Evolutionary conservation across 2,329 filamentous ascomycete species (phyloP).

Genomic region (Phaeosphaeriaceae sp.): DNA sequence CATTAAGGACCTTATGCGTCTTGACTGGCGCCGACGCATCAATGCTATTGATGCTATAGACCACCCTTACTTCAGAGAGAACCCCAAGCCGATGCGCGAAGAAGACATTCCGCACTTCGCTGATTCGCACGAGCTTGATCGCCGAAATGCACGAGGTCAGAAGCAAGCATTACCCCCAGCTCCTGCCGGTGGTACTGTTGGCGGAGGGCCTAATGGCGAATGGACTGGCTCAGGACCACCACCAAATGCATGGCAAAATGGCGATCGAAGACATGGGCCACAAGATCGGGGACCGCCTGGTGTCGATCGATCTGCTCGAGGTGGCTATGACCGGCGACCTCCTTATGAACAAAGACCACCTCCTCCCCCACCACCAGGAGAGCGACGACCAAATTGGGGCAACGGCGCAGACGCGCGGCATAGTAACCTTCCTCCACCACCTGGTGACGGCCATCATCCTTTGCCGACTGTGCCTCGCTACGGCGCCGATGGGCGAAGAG

Average conservation of each 20-base stretch:
- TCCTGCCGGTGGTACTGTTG: constrained; percentile 88
- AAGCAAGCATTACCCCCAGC: constrained; percentile 85
- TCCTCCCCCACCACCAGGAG: constrained; percentile 42
- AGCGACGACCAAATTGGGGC: constrained; percentile 42
- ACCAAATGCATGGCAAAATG: constrained; percentile 43
- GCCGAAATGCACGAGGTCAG: constrained; percentile 86
- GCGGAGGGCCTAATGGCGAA: constrained; percentile 68
- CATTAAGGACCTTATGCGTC: constrained; percentile 78
- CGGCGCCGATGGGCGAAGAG: constrained; percentile 30
- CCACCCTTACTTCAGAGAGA: constrained; percentile 86
- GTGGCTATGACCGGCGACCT: constrained; percentile 34
- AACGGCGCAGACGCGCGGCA: constrained; percentile 32
- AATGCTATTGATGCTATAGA: constrained; percentile 94
- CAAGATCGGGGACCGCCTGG: constrained; percentile 52
- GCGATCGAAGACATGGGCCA: constrained; percentile 40
- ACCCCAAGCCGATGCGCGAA: constrained; percentile 79
- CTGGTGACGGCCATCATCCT: constrained; percentile 44
- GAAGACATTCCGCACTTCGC: constrained; percentile 90
- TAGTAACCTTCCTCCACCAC: constrained; percentile 42
- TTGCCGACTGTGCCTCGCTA: constrained; percentile 45
- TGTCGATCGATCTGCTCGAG: constrained; percentile 37
- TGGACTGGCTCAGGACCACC: constrained; percentile 58
- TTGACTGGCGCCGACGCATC: constrained; percentile 87
- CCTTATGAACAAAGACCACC: constrained; percentile 39
- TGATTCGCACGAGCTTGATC: constrained; percentile 95